Conservation (phyloP, 202 grass and related monocot species). For the Setaria viridis region DNA sequence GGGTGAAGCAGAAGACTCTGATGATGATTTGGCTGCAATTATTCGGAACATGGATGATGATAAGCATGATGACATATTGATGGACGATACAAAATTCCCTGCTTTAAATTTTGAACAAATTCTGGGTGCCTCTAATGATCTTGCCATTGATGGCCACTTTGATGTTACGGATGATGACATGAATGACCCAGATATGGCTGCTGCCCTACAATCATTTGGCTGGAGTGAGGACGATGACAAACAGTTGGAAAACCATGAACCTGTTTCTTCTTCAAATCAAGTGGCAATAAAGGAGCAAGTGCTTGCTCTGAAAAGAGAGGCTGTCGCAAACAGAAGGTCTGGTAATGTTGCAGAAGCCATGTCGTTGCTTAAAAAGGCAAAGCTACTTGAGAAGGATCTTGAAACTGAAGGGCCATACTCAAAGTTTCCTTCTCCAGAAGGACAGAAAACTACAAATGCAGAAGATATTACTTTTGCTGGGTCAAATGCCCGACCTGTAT, state of each 20-base stretch:
- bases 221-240: conserved; percentile 80
- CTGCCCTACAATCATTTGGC: conserved; percentile 88
- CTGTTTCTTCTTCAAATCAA: conserved; percentile 44
- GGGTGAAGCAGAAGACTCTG: conserved; percentile 77
- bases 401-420: conserved; percentile 50
- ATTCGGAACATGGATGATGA: conserved; percentile 76
- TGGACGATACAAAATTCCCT: conserved; percentile 50
- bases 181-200: conserved; percentile 79
- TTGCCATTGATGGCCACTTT: conserved; percentile 72
- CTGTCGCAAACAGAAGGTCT: conserved; percentile 73
- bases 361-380: conserved; percentile 89
- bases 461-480: conserved; percentile 43
- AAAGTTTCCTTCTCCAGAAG: conserved; percentile 46
- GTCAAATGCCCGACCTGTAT: conserved; percentile 26
- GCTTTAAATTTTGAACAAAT: conserved; percentile 59
- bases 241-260: conserved; percentile 38
- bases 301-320: conserved; percentile 86
- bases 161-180: conserved; percentile 88
- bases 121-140: conserved; percentile 53
- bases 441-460: conserved; percentile 40
- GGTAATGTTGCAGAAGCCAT: conserved; percentile 84
- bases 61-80: conserved; percentile 55
- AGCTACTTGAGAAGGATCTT: conserved; percentile 81
- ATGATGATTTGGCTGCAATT: conserved; percentile 84
- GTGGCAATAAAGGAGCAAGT: conserved; percentile 64